phyloP scores from a whole-genome alignment of 23 red algal species.

The Gracilaria domingensis region DNA sequence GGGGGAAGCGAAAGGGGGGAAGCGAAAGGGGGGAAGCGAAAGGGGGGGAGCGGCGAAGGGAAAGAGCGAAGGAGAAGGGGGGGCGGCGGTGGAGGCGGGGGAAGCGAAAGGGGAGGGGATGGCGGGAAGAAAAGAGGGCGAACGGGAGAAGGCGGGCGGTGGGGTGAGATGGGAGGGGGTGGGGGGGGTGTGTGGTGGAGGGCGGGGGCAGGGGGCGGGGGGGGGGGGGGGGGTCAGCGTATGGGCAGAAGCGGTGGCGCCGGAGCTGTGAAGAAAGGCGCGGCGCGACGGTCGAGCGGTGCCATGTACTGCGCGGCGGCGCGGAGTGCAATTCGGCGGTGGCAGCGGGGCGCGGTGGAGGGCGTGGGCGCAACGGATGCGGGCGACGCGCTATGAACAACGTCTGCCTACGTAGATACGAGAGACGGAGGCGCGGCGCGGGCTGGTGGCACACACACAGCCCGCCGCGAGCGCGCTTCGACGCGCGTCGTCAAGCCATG shows the following conservation, averaged over 20 bases:
- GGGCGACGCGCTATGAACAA: neutral
- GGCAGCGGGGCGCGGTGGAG: conserved; percentile 25
- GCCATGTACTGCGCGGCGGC: conserved; percentile 13
- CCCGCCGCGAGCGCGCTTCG: neutral
- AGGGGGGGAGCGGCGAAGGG: neutral
- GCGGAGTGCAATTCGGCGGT: neutral
- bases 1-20: neutral
- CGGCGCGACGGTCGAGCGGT: conserved; percentile 22
- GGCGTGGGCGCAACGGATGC: neutral
- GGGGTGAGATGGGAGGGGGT: neutral
- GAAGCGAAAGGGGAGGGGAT: neutral
- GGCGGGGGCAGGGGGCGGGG: neutral
- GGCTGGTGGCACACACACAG: neutral
- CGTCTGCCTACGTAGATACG: neutral
- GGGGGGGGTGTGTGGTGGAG: neutral
- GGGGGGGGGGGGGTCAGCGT: conserved; percentile 12
- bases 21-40: neutral
- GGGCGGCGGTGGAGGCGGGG: neutral
- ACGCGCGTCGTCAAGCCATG: conserved; percentile 12
- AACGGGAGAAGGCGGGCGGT: neutral
- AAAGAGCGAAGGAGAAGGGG: neutral
- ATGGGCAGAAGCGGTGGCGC: conserved; percentile 17
- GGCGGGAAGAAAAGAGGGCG: neutral
- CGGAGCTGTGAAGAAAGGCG: neutral
- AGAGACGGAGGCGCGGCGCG: neutral